Conservation (phyloP, 345 rosid species). For the Cardiospermum halicacabum region DNA sequence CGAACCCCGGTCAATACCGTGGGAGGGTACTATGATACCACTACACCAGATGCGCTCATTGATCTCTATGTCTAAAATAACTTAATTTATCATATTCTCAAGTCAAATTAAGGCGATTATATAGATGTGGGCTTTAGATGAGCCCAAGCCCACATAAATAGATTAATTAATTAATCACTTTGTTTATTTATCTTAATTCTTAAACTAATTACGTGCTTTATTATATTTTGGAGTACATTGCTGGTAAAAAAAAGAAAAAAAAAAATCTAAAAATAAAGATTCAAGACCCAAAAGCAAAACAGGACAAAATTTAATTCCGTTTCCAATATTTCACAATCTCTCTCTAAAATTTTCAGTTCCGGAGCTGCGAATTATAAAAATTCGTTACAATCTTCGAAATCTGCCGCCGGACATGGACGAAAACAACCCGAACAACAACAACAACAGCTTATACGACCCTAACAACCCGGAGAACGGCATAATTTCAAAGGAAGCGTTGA, state of each 20-base stretch:
- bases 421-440: slow-evolving; percentile 7
- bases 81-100: background rate
- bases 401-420: slow-evolving; percentile 2
- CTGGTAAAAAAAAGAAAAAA: background rate
- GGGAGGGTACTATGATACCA: slow-evolving; percentile 99
- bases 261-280: background rate
- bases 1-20: slow-evolving; percentile 97
- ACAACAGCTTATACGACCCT: too few species aligned
- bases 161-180: too few species aligned
- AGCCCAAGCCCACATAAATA: too few species aligned
- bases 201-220: too few species aligned
- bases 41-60: slow-evolving; percentile 82
- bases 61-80: background rate
- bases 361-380: too few species aligned
- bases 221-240: too few species aligned
- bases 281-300: background rate
- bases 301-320: background rate
- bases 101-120: background rate
- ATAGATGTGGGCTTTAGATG: too few species aligned
- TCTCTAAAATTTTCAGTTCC: too few species aligned
- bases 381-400: background rate
- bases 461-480: slow-evolving; percentile 22
- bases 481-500: slow-evolving; percentile 40
- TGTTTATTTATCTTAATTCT: too few species aligned
- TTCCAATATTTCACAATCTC: background rate